These are phyloP conservation scores for Emergomyces africanus DNA, from an alignment of 2,329 filamentous ascomycete species.

Conservation along the genomic window DNA sequence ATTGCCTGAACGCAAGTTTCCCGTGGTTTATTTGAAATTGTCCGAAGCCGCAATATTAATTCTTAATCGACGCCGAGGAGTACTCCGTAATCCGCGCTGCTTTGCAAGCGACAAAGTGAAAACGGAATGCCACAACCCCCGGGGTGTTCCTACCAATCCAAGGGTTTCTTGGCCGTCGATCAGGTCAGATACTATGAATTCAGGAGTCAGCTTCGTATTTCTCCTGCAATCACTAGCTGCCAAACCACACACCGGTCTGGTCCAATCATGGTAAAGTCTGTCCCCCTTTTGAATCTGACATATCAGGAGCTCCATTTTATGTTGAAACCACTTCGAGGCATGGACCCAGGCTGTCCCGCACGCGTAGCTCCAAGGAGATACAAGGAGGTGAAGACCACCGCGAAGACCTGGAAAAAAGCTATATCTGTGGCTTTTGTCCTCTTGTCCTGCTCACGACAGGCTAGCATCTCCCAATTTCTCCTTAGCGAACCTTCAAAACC, in stretches of 20 bases:
- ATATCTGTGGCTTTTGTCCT: background rate
- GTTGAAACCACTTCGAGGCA: background rate
- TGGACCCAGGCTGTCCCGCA: background rate
- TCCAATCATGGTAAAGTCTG: background rate
- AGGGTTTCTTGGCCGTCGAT: background rate
- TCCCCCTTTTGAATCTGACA: background rate
- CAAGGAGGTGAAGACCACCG: background rate
- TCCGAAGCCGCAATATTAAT: background rate
- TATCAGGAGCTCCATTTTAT: background rate
- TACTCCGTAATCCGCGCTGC: background rate
- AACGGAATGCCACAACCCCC: background rate
- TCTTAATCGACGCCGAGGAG: background rate
- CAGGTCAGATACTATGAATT: background rate
- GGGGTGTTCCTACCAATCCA: background rate
- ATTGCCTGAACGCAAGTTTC: background rate
- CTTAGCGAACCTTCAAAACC: background rate
- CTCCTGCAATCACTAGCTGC: background rate
- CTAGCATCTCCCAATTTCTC: background rate
- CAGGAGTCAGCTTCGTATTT: background rate
- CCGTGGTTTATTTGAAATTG: background rate
- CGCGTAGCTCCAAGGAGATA: background rate
- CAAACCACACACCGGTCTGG: background rate
- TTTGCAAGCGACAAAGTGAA: background rate
- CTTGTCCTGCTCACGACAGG: background rate
- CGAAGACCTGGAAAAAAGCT: background rate